Conservation (phyloP, 129 eudicot species). For the Silybum marianum region DNA sequence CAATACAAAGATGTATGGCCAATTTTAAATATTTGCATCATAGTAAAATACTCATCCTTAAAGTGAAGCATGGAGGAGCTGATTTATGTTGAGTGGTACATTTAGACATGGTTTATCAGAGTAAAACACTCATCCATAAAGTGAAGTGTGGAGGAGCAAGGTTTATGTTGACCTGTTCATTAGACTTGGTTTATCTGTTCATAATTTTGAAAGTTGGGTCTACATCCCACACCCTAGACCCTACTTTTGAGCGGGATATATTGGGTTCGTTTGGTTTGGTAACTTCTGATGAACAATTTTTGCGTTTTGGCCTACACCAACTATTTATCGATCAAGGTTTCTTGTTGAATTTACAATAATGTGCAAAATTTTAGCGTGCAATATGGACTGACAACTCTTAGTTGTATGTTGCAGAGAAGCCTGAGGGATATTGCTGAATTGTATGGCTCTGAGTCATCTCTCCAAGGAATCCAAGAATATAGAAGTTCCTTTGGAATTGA, state of each 20-base stretch:
- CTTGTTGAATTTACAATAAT: not conserved
- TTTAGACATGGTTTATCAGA: not conserved
- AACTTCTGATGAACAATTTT: not conserved
- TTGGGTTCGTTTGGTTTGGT: not conserved
- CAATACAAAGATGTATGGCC: not conserved
- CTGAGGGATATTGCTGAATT: conserved; percentile 81
- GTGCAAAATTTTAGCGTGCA: not conserved
- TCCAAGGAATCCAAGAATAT: conserved; percentile 69
- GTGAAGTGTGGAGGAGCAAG: not conserved
- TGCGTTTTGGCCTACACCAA: not conserved
- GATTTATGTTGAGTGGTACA: not conserved
- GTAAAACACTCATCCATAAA: not conserved
- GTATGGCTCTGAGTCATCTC: conserved; percentile 63
- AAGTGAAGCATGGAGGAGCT: not conserved
- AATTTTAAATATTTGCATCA: not conserved
- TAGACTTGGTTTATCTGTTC: not conserved
- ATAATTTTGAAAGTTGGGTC: not conserved
- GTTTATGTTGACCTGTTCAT: not conserved
- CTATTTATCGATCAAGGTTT: not conserved
- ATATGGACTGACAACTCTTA: not conserved
- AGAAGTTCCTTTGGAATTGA: conserved; percentile 60
- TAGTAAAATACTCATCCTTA: not conserved
- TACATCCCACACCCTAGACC: not conserved
- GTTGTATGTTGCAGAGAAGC: conserved; percentile 64
- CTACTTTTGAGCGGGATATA: not conserved